These are phyloP conservation scores for Hericium rajendrae DNA, from an alignment of 768 basidiomycete species.

Conservation along the genomic window DNA sequence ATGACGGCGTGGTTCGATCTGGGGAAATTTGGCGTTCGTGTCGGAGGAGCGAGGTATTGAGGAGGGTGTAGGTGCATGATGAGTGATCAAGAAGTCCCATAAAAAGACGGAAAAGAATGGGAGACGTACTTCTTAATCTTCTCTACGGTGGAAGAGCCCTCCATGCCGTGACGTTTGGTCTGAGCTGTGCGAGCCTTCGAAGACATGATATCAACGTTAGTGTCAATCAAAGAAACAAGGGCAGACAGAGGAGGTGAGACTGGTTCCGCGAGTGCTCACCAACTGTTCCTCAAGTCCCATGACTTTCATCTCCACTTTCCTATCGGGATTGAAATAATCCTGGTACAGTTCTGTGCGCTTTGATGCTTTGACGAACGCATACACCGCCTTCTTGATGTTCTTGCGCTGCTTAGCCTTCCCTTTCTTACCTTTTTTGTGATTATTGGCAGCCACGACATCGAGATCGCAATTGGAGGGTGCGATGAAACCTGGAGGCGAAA, in stretches of 20 bases:
- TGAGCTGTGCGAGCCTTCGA: not conserved
- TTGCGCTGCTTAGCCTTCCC: slow-evolving; percentile 35
- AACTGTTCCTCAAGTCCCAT: slow-evolving; percentile 45
- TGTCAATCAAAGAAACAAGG: not conserved
- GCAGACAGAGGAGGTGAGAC: not conserved
- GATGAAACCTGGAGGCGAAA: slow-evolving; percentile 43
- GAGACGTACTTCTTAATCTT: not conserved
- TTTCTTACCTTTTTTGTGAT: slow-evolving; percentile 25
- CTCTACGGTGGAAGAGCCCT: not conserved
- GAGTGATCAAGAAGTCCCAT: not conserved
- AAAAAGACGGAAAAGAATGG: not conserved
- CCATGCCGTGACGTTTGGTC: not conserved
- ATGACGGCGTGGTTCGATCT: not conserved
- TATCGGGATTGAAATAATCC: slow-evolving; percentile 62
- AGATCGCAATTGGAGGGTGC: slow-evolving; percentile 30
- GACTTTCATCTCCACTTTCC: slow-evolving; percentile 47
- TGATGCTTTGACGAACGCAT: slow-evolving; percentile 44
- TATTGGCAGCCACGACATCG: slow-evolving; percentile 34
- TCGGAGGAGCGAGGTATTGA: not conserved
- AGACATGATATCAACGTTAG: not conserved
- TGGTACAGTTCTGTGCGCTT: slow-evolving; percentile 38
- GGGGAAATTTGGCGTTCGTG: not conserved
- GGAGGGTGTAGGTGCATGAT: not conserved
- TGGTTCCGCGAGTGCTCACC: slow-evolving; percentile 27
- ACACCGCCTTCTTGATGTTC: slow-evolving; percentile 46